Conservation (phyloP, 2,329 filamentous ascomycete genomes). For the Ciborinia camelliae region DNA sequence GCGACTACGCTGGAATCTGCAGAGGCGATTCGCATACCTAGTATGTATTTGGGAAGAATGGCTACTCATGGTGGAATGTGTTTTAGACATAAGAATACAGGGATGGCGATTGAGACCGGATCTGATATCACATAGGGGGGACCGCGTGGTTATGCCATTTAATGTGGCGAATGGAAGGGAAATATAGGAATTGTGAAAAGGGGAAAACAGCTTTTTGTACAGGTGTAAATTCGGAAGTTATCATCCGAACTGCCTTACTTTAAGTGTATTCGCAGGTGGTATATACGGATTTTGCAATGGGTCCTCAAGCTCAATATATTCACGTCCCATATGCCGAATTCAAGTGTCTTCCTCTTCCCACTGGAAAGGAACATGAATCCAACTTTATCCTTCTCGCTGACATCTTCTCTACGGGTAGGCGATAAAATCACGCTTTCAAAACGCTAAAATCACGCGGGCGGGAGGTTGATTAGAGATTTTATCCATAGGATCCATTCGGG, state of each 20-base stretch:
- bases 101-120: slow-evolving; percentile 66
- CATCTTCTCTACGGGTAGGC: slow-evolving; percentile 49
- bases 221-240: slow-evolving; percentile 51
- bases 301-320: slow-evolving; percentile 64
- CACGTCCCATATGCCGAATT: slow-evolving; percentile 65
- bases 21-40: slow-evolving; percentile 41
- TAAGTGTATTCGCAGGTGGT: slow-evolving; percentile 52
- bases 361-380: slow-evolving; percentile 62
- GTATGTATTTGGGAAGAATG: slow-evolving; percentile 65
- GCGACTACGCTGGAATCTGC: slow-evolving; percentile 41
- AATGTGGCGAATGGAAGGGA: slow-evolving; percentile 75
- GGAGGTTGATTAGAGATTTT: no score
- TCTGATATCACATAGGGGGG: slow-evolving; percentile 65
- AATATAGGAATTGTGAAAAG: slow-evolving; percentile 80
- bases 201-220: slow-evolving; percentile 77
- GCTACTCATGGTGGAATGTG: slow-evolving; percentile 60
- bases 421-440: no score
- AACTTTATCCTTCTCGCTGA: slow-evolving; percentile 56
- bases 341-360: slow-evolving; percentile 59
- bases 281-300: slow-evolving; percentile 62
- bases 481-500: no score
- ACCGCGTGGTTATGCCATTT: slow-evolving; percentile 79
- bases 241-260: not conserved
- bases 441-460: no score
- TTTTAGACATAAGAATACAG: slow-evolving; percentile 82